Base-by-base conservation (phyloP, 2,329 filamentous ascomycete species). In the Beauveria varroae region DNA sequence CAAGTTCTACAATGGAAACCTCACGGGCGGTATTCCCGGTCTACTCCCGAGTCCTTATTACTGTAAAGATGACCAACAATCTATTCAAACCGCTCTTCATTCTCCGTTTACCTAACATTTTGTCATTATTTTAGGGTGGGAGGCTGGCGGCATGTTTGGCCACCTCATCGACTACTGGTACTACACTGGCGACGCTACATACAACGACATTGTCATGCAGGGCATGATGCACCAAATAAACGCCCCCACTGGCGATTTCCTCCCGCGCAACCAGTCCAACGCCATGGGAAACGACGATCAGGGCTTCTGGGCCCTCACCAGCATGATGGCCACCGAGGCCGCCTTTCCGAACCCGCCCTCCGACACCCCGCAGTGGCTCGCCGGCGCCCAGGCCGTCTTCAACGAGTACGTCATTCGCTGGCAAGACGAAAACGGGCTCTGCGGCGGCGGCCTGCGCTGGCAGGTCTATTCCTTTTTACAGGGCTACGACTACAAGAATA, bases 401-500 rank as follows among this genome's bases (percentile, higher is more conserved):
- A 91, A 93, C 75, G 86, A 88, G 56, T 91, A 91, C 68, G 85
- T 84, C 2, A 74, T 74, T n/a, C 83, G 90, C 20, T 93, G 90
- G 88, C 86, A 95, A 66, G 76, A 74, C 2, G 68, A 74, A 0
- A 64, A 71, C 56, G 58, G 50, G 30, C 41, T 60, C 14, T 96
- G 91, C 72, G 78, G 76, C 53, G 91, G 91, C 56, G 91, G 91
- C 9, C 74, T 96, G 65, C 85, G 88, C 65, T 96, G 92, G 92
- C 91, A 96, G 75, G 89, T 96, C 63, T 93, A 88, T 75, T 79
- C 84, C 16, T 89, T 87, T 75, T 91, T 92, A 75, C 83, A 79
- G 60, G 90, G 90, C 56, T 87, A 78, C 74, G 78, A 83, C 73
- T 87, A 87, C 76, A 87, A 88, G 69, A 88, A 88, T 74, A 80